A percentile compares a stretch with the other conserved stretches of the same genome.
phyloP scores from a whole-genome alignment of 2,329 filamentous ascomycete species.

The Ceratocystis destructans region DNA sequence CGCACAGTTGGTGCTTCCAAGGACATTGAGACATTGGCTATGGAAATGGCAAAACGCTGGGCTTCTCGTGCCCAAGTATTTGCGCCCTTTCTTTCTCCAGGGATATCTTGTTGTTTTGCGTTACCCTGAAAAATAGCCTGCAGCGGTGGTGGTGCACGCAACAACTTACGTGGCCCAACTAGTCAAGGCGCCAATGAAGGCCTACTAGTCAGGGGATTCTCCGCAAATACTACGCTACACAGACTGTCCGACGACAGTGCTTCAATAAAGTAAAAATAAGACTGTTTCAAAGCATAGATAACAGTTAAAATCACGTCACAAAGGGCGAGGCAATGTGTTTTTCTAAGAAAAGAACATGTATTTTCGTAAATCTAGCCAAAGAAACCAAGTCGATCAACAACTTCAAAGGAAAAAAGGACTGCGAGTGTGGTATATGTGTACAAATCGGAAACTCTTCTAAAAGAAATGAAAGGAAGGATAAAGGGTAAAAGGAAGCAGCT shows the following conservation, averaged over 20 bases:
- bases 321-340: neutral
- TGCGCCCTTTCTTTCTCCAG: too few species aligned
- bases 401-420: neutral
- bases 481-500: neutral
- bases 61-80: too few species aligned
- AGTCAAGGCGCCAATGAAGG: neutral
- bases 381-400: conserved; percentile 3
- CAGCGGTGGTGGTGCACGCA: neutral
- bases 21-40: too few species aligned
- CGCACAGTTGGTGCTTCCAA: too few species aligned
- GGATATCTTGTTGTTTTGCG: too few species aligned
- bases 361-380: neutral
- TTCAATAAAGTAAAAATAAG: too few species aligned
- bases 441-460: conserved; percentile 5
- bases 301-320: neutral
- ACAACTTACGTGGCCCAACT: neutral
- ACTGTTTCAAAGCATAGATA: neutral
- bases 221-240: neutral
- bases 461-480: neutral
- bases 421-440: conserved; percentile 5
- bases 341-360: neutral
- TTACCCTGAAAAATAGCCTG: too few species aligned
- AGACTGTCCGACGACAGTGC: neutral
- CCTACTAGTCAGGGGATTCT: neutral
- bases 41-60: too few species aligned